Conservation (phyloP, 2,329 filamentous ascomycete genomes). For the Neopestalotiopsis sp. region DNA sequence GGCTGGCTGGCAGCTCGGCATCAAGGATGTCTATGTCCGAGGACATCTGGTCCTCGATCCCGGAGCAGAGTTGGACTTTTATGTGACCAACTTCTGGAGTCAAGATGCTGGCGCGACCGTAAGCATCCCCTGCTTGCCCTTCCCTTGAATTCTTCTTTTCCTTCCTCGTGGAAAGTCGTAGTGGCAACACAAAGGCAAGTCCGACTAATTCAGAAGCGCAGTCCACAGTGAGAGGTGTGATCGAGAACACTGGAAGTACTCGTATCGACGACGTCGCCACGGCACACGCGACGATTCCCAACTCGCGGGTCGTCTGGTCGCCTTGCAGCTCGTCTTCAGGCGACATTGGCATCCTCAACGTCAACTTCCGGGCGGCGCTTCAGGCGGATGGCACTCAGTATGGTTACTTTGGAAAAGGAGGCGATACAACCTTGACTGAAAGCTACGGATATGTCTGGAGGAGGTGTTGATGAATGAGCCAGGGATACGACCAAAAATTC, state of each 20-base stretch:
- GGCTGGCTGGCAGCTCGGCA: constrained; percentile 45
- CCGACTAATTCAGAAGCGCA: constrained; percentile 19
- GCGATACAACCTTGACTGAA: constrained; percentile 35
- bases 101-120: constrained; percentile 41
- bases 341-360: constrained; percentile 43
- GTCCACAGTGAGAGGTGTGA: constrained; percentile 35
- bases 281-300: constrained; percentile 35
- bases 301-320: constrained; percentile 38
- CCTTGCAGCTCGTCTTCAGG: constrained; percentile 39
- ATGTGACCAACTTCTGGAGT: constrained; percentile 43
- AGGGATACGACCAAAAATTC: background rate
- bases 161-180: background rate
- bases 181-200: background rate
- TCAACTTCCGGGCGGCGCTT: constrained; percentile 47
- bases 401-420: constrained; percentile 41
- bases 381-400: constrained; percentile 35
- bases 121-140: constrained; percentile 16
- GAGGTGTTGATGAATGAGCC: constrained; percentile 33
- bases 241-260: constrained; percentile 31
- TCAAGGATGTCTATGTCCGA: constrained; percentile 38
- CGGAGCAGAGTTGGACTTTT: constrained; percentile 39
- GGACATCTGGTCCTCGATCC: constrained; percentile 40
- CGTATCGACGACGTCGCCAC: constrained; percentile 36
- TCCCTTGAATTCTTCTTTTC: background rate
- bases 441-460: constrained; percentile 44